Percentiles rank a stretch among this genome's conserved stretches.
Evolutionary conservation across 805 yeast species (phyloP).

Genomic region (Priceomyces castillae): DNA sequence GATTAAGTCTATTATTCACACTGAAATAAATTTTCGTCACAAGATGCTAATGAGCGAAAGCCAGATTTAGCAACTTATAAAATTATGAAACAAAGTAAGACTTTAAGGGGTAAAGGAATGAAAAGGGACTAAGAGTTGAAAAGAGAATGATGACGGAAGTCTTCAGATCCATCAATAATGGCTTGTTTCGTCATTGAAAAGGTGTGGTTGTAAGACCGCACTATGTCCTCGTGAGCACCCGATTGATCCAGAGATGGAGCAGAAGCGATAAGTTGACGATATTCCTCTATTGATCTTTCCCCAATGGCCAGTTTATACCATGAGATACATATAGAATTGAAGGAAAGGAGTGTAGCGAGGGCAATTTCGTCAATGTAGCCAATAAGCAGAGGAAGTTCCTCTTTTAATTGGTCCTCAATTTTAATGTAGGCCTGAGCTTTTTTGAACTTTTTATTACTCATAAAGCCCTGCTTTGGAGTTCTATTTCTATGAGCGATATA

Average conservation of each 20-base stretch:
- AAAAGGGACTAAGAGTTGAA: background rate
- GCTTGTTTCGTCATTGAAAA: conserved; percentile 2
- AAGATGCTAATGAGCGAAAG: conserved; percentile 3
- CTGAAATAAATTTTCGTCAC: conserved; percentile 4
- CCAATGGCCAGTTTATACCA: conserved; percentile 19
- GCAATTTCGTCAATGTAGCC: conserved; percentile 6
- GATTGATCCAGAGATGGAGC: background rate
- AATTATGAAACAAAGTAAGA: background rate
- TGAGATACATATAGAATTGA: conserved; percentile 9
- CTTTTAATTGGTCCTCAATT: conserved; percentile 8
- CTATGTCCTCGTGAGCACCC: conserved; percentile 5
- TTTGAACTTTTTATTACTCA: conserved; percentile 2
- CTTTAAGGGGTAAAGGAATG: background rate
- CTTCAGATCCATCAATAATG: background rate
- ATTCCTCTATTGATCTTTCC: conserved; percentile 14
- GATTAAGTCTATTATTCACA: conserved; percentile 3
- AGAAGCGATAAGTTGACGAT: conserved; percentile 5
- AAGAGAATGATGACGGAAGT: background rate
- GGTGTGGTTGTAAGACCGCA: conserved; percentile 2
- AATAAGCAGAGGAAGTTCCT: conserved; percentile 10
- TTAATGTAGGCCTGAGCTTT: conserved; percentile 10
- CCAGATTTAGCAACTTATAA: background rate
- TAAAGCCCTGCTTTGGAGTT: conserved; percentile 2
- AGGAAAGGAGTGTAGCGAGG: conserved; percentile 7
- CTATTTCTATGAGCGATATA: conserved; percentile 5